A percentile compares a stretch with the other conserved stretches of the same genome.
Conservation (phyloP, 495 filamentous ascomycete genomes). For the Neurospora sp. region DNA sequence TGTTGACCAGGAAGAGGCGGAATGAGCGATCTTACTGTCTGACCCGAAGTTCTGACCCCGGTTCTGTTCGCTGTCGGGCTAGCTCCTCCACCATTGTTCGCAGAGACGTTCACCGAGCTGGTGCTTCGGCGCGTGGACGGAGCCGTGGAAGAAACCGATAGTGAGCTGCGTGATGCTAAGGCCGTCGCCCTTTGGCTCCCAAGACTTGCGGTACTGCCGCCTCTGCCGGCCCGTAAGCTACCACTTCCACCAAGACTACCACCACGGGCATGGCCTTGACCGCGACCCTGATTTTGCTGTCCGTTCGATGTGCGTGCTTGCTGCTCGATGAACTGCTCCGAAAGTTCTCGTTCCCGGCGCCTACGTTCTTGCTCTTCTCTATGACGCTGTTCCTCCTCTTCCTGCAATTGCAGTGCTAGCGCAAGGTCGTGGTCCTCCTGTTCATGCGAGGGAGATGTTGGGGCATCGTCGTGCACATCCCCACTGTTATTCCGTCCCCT, state of each 20-base stretch:
- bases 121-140: slow-evolving; percentile 10
- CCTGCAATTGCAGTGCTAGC: slow-evolving; percentile 69
- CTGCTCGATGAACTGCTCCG: slow-evolving; percentile 49
- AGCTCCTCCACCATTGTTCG: slow-evolving; percentile 10
- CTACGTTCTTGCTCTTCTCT: slow-evolving; percentile 38
- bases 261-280: slow-evolving; percentile 3
- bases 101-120: slow-evolving; percentile 10
- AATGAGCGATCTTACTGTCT: slow-evolving; percentile 36
- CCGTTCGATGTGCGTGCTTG: slow-evolving; percentile 23
- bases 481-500: slow-evolving; percentile 19
- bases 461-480: slow-evolving; percentile 16
- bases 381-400: slow-evolving; percentile 68
- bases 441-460: slow-evolving; percentile 36
- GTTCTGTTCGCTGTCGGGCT: slow-evolving; percentile 11
- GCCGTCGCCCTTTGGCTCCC: background rate
- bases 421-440: slow-evolving; percentile 75
- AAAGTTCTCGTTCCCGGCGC: slow-evolving; percentile 37
- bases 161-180: background rate
- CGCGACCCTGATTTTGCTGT: background rate
- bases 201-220: background rate
- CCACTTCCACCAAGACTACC: slow-evolving; percentile 5
- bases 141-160: background rate
- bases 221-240: slow-evolving; percentile 9
- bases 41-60: slow-evolving; percentile 14
- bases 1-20: slow-evolving; percentile 17